Base-by-base conservation (phyloP, 148 eudicot species). In the Polygonum maritimum region DNA sequence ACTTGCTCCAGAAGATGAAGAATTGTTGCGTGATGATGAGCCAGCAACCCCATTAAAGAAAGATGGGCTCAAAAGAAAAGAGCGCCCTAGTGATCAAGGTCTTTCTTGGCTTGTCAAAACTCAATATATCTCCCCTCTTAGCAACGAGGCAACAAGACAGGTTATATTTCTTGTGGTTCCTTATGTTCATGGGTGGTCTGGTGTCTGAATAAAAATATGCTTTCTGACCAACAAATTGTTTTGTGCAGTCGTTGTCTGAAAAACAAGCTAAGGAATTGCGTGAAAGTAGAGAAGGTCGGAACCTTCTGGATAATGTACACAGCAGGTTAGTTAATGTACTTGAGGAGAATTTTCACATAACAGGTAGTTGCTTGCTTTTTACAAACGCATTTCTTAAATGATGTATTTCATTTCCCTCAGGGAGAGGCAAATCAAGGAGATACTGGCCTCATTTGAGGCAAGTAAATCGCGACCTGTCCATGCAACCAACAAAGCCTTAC, bases 91-190 rank as follows among this genome's bases (percentile, higher is more conserved):
- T 71, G 96, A 95, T 83, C 85, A 86, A 79, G 98, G 96, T 75
- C 80, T 95, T 76, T 84, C 97, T 78, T 95, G 98, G 98, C 92
- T 95, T 54, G 97, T 95, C 74, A 95, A 95, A 86, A 95, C 99
- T 22, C 99, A 92, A 76, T 95, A 95, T 78, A 92, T 95, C 26
- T 95, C 99, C 82, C 91, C 92, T 74, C 90, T 91, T 31, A 95
- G 92, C 87, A 92, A 83, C 74, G 99, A 95, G 48, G 88, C 91
- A 52, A 72, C 92, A 71, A 92, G 85, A 87, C 94, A 90, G 94
- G 99, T 95, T 76, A 79, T 71, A 38, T 19, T 67, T 45, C 31
- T 33, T 22, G 49, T 72, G 36, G 19, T 67, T 67, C 8, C 19
- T 67, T 67, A 36, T 14, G 15, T 36, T 67, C 10, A 5, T 36